These are phyloP conservation scores for Schizosaccharomyces versatilis DNA, from an alignment of 1,139 yeast genomes.

Conservation along the genomic window DNA sequence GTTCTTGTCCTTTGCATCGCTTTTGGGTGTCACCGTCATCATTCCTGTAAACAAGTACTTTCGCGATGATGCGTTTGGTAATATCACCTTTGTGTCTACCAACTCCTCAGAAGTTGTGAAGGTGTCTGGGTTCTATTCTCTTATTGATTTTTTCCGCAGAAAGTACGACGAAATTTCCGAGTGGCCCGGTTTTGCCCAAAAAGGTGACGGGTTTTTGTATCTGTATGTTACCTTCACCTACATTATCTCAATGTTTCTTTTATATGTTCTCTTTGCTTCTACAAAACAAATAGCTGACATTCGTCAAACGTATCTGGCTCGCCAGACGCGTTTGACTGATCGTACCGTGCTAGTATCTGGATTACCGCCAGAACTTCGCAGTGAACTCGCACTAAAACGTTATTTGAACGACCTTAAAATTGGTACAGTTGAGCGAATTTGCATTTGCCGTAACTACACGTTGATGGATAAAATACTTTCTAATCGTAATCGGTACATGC, in stretches of 20 bases:
- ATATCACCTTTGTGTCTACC: neutral
- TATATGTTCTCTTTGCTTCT: slow-evolving; percentile 39
- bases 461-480: slow-evolving; percentile 42
- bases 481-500: slow-evolving; percentile 31
- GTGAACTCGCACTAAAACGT: slow-evolving; percentile 40
- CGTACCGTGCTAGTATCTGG: slow-evolving; percentile 77
- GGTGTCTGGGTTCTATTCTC: neutral
- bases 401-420: slow-evolving; percentile 60
- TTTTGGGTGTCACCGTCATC: slow-evolving; percentile 42
- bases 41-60: slow-evolving; percentile 53
- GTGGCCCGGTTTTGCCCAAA: slow-evolving; percentile 4
- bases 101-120: slow-evolving; percentile 7
- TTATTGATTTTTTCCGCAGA: slow-evolving; percentile 1
- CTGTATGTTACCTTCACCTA: slow-evolving; percentile 74
- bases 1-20: slow-evolving; percentile 33
- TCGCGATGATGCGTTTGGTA: slow-evolving; percentile 28
- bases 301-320: slow-evolving; percentile 65
- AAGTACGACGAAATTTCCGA: neutral
- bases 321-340: slow-evolving; percentile 78
- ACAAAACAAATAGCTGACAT: slow-evolving; percentile 51
- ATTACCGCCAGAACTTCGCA: slow-evolving; percentile 63
- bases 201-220: slow-evolving; percentile 30
- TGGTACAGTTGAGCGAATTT: slow-evolving; percentile 55
- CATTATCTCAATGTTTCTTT: slow-evolving; percentile 50
- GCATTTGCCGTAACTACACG: slow-evolving; percentile 72